phyloP scores from a whole-genome alignment of 805 yeast species.

The Komagataella phaffii region DNA sequence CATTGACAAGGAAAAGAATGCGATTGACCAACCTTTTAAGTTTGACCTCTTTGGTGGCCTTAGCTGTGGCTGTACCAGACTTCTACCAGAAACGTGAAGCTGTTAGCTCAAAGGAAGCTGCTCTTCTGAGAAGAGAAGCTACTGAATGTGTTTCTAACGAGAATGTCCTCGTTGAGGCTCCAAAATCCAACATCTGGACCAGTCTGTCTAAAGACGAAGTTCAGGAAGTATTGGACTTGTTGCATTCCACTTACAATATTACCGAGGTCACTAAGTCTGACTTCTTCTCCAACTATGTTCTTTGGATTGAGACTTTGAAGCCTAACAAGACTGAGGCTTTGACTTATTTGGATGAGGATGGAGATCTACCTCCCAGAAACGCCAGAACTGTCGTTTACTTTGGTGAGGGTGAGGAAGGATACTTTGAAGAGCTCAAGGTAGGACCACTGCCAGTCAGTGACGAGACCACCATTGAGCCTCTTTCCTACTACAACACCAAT shows the following conservation, averaged over 20 bases:
- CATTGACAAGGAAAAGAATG: neutral
- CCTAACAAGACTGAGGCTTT: slow-evolving; percentile 16
- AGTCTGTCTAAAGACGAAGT: neutral
- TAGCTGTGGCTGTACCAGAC: neutral
- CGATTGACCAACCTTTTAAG: neutral
- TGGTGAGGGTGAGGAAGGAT: slow-evolving; percentile 2
- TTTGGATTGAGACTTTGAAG: slow-evolving; percentile 5
- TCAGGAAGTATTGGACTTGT: neutral
- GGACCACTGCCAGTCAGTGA: slow-evolving; percentile 2
- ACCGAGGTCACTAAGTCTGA: slow-evolving; percentile 1
- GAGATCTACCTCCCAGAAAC: slow-evolving; percentile 9
- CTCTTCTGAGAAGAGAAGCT: neutral
- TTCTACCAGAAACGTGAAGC: neutral
- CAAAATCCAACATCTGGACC: slow-evolving; percentile 4
- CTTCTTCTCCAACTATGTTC: slow-evolving; percentile 1
- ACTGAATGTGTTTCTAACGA: neutral
- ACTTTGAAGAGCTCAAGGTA: slow-evolving; percentile 2
- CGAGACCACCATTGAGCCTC: neutral
- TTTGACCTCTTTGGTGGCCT: neutral
- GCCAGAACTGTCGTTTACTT: slow-evolving; percentile 2
- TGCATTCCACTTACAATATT: neutral
- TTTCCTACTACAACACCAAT: slow-evolving; percentile 1
- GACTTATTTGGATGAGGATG: slow-evolving; percentile 9
- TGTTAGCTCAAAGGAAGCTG: neutral
- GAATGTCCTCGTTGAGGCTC: neutral